Base-by-base conservation (phyloP, 305 asterid genomes). In the Ruellia speciosa region DNA sequence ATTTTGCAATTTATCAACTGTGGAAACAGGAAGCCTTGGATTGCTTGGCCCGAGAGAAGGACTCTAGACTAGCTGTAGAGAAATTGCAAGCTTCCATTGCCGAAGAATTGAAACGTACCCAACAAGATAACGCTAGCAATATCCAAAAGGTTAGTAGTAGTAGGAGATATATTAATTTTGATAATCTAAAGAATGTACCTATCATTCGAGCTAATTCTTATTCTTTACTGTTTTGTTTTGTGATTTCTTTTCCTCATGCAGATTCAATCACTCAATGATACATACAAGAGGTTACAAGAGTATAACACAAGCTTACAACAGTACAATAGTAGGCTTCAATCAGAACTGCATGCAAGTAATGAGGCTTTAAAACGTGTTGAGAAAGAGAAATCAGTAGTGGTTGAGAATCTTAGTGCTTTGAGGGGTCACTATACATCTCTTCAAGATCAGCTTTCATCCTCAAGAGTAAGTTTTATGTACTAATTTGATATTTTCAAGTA, bases 361-460 rank as follows among this genome's bases (percentile, higher is more conserved):
- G 87, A 85, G 66, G 68, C 82, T 4, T 81, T 93, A 52, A 83
- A 85, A 70, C 88, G 78, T 20, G 96, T 85, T 49, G 95, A 87
- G 75, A 79, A 80, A 65, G 97, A 89, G 75, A 89, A 93, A 74
- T 81, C 81, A 16, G 94, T 87, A 4, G 73, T 83, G 0, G 81
- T 89, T 60, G 97, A 89, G 74, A 89, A 81, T 66, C 86, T 81
- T 54, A 81, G 97, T 78, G 79, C 87, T 12, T 67, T 87, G 67
- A 80, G 96, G 81, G 99, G 96, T 51, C 94, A 80, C 43, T 72
- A 75, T 41, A 76, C 88, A 28, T 81, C 96, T 60, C 62, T 93
- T 79, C 96, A 84, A 75, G 99, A 89, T 54, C 96, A 87, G 72
- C 94, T 89, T 49, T 65, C 85, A 52, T 72, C 83, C 12, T 81